A percentile compares a stretch with the other conserved stretches of the same genome.
phyloP scores from a whole-genome alignment of 306 rosid genomes.

The Prunus mongolica region DNA sequence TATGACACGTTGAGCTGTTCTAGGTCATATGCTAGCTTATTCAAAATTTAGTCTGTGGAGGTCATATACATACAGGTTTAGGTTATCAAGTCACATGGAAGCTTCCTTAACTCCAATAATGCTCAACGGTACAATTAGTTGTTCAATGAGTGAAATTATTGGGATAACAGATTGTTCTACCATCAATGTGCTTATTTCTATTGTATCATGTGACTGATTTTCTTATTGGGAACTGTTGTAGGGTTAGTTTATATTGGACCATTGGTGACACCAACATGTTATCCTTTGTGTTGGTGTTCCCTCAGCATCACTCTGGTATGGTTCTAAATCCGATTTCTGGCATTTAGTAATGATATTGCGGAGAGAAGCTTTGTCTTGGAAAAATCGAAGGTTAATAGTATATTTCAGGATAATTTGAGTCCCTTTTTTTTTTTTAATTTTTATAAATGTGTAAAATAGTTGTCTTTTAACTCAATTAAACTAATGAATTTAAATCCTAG shows the following conservation, averaged over 20 bases:
- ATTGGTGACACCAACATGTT: constrained; percentile 87
- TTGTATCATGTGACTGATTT: constrained; percentile 66
- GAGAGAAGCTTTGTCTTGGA: constrained; percentile 44
- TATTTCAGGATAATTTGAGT: constrained; percentile 1
- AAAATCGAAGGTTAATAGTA: constrained; percentile 26
- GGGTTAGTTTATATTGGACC: constrained; percentile 88
- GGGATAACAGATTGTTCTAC: constrained; percentile 55
- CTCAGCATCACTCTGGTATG: constrained; percentile 87
- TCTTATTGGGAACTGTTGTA: constrained; percentile 82
- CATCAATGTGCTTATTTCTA: constrained; percentile 47
- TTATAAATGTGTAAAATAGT: neutral
- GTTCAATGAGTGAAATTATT: constrained; percentile 32
- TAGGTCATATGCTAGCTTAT: constrained; percentile 18
- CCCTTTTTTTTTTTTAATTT: neutral
- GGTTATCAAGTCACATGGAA: constrained; percentile 25
- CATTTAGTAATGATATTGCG: constrained; percentile 43
- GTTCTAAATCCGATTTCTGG: constrained; percentile 75
- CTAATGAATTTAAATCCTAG: neutral
- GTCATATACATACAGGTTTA: constrained; percentile 4
- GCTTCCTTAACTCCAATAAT: constrained; percentile 22
- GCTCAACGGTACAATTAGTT: constrained; percentile 25
- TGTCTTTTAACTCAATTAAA: neutral
- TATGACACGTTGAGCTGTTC: constrained; percentile 12
- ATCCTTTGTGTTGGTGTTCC: constrained; percentile 89
- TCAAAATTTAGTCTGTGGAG: constrained; percentile 26